phyloP scores from a whole-genome alignment of 2,329 filamentous ascomycete genomes.

The Exserohilum turcica region DNA sequence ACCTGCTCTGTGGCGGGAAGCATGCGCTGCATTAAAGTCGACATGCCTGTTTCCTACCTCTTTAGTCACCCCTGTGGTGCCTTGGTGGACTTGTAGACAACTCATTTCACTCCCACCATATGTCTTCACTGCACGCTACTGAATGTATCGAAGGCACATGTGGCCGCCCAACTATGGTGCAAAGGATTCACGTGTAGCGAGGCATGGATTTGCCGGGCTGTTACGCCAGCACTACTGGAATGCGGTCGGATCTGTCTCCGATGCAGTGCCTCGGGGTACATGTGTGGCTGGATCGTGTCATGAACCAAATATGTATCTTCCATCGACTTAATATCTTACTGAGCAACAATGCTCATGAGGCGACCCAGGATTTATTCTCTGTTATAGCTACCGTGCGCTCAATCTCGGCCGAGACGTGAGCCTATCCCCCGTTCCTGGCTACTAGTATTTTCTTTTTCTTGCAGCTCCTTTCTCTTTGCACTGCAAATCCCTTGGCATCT shows the following conservation, averaged over 20 bases:
- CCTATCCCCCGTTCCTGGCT: background rate
- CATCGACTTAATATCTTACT: background rate
- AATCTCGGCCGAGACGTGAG: background rate
- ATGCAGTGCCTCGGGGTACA: background rate
- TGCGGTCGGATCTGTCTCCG: background rate
- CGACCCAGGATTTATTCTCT: background rate
- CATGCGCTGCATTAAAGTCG: background rate
- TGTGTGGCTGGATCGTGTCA: background rate
- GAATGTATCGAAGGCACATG: background rate
- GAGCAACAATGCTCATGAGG: background rate
- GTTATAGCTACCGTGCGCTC: background rate
- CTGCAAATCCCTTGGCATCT: background rate
- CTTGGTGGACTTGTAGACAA: background rate
- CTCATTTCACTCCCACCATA: background rate
- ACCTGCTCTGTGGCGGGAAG: background rate
- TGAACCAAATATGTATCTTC: background rate
- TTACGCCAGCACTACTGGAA: background rate
- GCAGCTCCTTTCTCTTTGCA: background rate
- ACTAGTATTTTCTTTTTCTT: background rate
- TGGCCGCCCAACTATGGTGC: background rate
- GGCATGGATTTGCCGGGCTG: background rate
- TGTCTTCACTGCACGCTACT: background rate
- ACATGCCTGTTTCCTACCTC: background rate
- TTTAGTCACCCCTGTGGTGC: background rate
- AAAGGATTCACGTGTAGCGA: background rate